Base-by-base conservation (phyloP, 2,329 filamentous ascomycete species). In the Diaporthe citri region DNA sequence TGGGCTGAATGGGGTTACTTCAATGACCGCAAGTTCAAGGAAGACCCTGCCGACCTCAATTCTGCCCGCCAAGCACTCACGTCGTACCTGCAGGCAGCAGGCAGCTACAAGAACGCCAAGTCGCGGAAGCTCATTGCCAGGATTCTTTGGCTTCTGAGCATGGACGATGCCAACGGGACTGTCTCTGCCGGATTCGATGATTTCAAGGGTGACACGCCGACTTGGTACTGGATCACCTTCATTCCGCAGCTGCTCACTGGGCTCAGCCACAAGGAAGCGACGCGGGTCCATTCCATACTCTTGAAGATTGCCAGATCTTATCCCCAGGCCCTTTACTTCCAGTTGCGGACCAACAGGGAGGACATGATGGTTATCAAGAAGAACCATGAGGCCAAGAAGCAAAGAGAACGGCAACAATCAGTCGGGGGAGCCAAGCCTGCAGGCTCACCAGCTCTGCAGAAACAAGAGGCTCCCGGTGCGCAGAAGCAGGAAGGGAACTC, bases 171-270 rank as follows among this genome's bases (percentile, higher is more conserved):
- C 0, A 95, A 95, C 81, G 95, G 95, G 17, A 93, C 90, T 51
- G 93, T 99, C 76, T 93, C 95, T 0, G 89, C 92, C 79, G 95
- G 96, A 17, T 99, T 98, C 78, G 95, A 98, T 78, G 95, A 96
- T 79, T 99, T 97, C 86, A 98, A 98, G 87, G 97, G 97, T 70
- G 97, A 99, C 79, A 97, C 95, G 2, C 95, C 96, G 0, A 95
- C 97, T 17, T 99, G 97, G 97, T 99, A 98, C 85, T 99, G 97
- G 97, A 98, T 98, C 79, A 98, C 96, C 0, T 99, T 97, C 83
- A 98, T 99, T 77, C 97, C 97, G 25, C 97, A 99, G 84, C 89
- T 99, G 56, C 90, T 99, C 43, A 96, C 95, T 57, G 97, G 96
- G 71, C 88, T 99, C 69, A 95, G 94, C 2, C 93, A 98, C 81